A percentile compares a stretch with the other conserved stretches of the same genome.
These are phyloP conservation scores for Xylaria sp. DNA, from an alignment of 2,329 filamentous ascomycete species.

Conservation along the genomic window DNA sequence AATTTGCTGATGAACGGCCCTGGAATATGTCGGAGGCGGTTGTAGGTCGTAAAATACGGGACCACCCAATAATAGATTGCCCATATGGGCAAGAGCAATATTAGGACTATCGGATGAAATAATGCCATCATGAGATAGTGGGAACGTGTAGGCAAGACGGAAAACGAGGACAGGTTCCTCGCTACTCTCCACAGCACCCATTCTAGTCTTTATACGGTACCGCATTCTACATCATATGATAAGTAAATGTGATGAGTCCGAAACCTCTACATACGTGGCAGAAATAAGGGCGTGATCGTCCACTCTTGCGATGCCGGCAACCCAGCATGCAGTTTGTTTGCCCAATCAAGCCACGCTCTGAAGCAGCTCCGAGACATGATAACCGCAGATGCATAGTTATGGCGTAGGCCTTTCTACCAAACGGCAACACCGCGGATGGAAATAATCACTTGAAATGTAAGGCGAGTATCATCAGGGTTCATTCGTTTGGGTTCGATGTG, in stretches of 20 bases:
- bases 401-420: background rate
- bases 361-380: background rate
- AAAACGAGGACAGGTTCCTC: background rate
- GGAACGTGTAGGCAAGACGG: background rate
- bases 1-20: conserved; percentile 32
- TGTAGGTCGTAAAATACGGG: conserved; percentile 34
- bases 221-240: background rate
- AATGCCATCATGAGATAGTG: conserved; percentile 17
- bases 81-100: conserved; percentile 28
- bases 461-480: background rate
- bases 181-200: background rate
- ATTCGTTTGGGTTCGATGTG: background rate
- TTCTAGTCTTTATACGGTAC: background rate
- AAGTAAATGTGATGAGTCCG: background rate
- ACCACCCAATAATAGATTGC: conserved; percentile 28
- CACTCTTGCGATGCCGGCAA: background rate
- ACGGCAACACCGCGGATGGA: background rate
- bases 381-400: background rate
- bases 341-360: background rate
- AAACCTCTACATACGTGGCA: background rate
- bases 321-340: background rate
- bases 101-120: conserved; percentile 9
- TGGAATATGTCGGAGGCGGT: conserved; percentile 30
- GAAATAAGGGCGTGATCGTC: background rate
- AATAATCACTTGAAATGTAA: background rate